phyloP scores from a whole-genome alignment of 306 rosid species.

The Rosa persica region DNA sequence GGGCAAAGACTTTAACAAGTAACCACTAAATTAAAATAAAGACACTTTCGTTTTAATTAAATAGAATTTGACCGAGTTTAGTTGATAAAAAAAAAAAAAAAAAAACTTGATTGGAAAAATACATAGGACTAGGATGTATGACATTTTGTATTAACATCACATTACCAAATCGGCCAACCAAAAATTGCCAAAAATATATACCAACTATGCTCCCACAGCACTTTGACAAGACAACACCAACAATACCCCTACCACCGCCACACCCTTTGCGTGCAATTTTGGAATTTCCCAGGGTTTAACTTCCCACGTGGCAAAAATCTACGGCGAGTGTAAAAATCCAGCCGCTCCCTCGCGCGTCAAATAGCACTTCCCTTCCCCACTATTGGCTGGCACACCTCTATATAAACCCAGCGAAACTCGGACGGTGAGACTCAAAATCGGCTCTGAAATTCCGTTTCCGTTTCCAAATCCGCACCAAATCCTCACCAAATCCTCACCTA shows the following conservation, averaged over 20 bases:
- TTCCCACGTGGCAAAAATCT: neutral
- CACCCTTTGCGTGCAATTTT: neutral
- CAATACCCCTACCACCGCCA: neutral
- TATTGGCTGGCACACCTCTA: neutral
- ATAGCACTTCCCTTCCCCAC: neutral
- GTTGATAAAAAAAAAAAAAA: no score
- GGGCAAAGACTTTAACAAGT: no score
- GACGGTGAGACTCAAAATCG: neutral
- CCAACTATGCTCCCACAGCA: neutral
- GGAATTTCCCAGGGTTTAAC: neutral
- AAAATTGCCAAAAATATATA: neutral
- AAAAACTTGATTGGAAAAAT: neutral
- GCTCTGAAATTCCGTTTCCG: neutral
- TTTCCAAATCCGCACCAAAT: neutral
- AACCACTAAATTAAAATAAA: no score
- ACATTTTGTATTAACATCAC: neutral
- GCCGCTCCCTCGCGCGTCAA: neutral
- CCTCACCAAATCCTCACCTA: neutral
- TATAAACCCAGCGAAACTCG: neutral
- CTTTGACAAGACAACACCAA: neutral
- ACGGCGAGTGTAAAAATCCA: neutral
- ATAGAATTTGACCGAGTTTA: no score
- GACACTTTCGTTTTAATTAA: no score
- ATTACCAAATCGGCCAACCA: neutral
- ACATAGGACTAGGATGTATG: neutral